Conservation (phyloP, 2,329 filamentous ascomycete genomes). For the Domatiomyces globalis region DNA sequence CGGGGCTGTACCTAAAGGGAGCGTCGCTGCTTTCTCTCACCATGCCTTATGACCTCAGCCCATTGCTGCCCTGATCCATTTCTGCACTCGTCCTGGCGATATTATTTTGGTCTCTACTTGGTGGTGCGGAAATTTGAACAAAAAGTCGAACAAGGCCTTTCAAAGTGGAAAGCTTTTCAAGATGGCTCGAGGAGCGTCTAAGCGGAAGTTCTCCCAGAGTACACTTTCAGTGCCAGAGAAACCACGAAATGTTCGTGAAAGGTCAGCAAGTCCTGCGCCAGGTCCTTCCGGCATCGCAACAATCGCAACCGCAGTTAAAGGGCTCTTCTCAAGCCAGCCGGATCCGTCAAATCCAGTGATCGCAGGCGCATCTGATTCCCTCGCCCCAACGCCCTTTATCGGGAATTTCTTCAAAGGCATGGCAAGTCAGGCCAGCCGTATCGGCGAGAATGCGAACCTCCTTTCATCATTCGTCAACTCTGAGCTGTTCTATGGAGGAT, state of each 20-base stretch:
- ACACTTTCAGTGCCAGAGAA: not conserved
- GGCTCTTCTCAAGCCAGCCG: conserved; percentile 4
- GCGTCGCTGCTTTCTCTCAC: not conserved
- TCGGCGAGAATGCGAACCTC: conserved; percentile 15
- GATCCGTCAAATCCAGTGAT: conserved; percentile 18
- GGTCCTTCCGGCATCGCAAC: not conserved
- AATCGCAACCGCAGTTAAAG: conserved; percentile 1
- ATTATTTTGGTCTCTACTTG: not conserved
- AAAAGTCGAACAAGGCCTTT: not conserved
- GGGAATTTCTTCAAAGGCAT: conserved; percentile 11
- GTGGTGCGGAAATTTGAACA: not conserved
- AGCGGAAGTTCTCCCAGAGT: not conserved
- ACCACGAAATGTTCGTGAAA: not conserved
- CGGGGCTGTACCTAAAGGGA: not conserved
- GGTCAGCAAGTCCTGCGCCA: not conserved
- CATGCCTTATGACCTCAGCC: not conserved
- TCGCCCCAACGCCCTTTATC: conserved; percentile 9
- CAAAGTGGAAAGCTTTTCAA: not conserved
- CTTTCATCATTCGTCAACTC: conserved; percentile 16
- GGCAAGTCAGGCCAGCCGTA: conserved; percentile 15
- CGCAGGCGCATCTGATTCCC: conserved; percentile 13
- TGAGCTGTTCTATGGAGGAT: conserved; percentile 16
- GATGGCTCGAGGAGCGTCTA: not conserved
- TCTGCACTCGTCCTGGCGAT: not conserved
- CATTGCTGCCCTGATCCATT: not conserved